Percentiles rank a stretch among this genome's conserved stretches.
phyloP scores from a whole-genome alignment of 305 asterid genomes.

The Fraxinus albicans region DNA sequence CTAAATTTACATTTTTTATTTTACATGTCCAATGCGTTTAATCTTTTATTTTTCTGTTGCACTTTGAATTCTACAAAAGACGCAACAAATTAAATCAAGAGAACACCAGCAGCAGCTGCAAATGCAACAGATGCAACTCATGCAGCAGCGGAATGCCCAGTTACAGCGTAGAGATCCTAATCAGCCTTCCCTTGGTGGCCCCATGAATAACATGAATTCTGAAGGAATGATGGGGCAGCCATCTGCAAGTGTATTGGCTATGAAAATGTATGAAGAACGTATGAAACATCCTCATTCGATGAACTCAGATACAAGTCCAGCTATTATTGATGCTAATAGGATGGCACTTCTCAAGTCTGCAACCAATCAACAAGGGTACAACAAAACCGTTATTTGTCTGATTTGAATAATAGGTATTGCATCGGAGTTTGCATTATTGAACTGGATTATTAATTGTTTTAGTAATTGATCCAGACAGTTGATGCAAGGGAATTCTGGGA shows the following conservation, averaged over 20 bases:
- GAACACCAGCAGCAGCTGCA: slow-evolving; percentile 87
- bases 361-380: slow-evolving; percentile 89
- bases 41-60: not conserved
- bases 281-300: slow-evolving; percentile 89
- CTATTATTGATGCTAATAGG: slow-evolving; percentile 83
- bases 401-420: slow-evolving; percentile 2
- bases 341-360: slow-evolving; percentile 95
- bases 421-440: not conserved
- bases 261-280: slow-evolving; percentile 96
- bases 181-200: slow-evolving; percentile 84
- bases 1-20: not conserved
- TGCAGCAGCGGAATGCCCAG: slow-evolving; percentile 94
- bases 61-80: slow-evolving; percentile 37
- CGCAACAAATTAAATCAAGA: slow-evolving; percentile 87
- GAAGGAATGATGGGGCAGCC: slow-evolving; percentile 98
- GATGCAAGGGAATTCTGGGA: slow-evolving; percentile 85
- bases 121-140: slow-evolving; percentile 89
- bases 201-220: slow-evolving; percentile 67
- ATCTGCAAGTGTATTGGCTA: slow-evolving; percentile 85
- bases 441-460: slow-evolving; percentile 6
- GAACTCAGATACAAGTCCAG: slow-evolving; percentile 80
- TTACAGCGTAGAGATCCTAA: slow-evolving; percentile 94
- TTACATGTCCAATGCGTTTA: not conserved
- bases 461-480: slow-evolving; percentile 75
- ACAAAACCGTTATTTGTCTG: slow-evolving; percentile 14